These are phyloP conservation scores for Meyerozyma smithsonii DNA, from an alignment of 1,139 yeast species.

Conservation along the genomic window DNA sequence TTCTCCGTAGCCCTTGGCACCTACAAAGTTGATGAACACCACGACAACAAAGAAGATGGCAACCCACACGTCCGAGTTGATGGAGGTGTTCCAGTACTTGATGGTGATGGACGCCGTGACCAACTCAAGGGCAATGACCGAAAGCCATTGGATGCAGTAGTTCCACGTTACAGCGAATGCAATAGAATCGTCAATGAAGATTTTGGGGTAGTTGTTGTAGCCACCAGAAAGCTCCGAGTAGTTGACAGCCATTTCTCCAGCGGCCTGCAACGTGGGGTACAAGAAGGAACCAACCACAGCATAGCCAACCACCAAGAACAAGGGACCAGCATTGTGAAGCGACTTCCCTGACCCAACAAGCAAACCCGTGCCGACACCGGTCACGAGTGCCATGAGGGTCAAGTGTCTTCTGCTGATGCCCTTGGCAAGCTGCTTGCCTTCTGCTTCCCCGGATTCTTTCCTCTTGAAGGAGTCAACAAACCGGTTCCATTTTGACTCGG, in stretches of 20 bases:
- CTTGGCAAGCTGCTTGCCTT: constrained; percentile 27
- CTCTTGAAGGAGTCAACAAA: constrained; percentile 29
- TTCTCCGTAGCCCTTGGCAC: constrained; percentile 50
- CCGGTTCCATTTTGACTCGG: constrained; percentile 15
- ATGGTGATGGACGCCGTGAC: constrained; percentile 38
- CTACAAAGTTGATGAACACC: constrained; percentile 36
- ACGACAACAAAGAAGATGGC: constrained; percentile 41
- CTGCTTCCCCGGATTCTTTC: constrained; percentile 17
- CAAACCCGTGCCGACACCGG: constrained; percentile 41
- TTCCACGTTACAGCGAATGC: constrained; percentile 42
- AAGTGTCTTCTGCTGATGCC: constrained; percentile 33
- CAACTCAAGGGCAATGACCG: constrained; percentile 37
- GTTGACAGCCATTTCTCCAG: constrained; percentile 40
- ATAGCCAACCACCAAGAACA: constrained; percentile 31
- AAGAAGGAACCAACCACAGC: constrained; percentile 36
- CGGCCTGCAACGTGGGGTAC: constrained; percentile 38
- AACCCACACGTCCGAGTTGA: constrained; percentile 37
- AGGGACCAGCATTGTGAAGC: constrained; percentile 32
- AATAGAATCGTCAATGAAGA: constrained; percentile 32
- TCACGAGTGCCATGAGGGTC: constrained; percentile 32
- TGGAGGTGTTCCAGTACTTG: constrained; percentile 22
- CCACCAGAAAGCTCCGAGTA: constrained; percentile 38
- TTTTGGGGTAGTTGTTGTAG: constrained; percentile 35
- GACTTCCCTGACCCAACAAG: constrained; percentile 35
- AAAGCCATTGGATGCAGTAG: constrained; percentile 39